Evolutionary conservation across 495 filamentous ascomycete genomes (phyloP), one percentile per base, ranked within the genome.

Genomic region (Chaetomium cochliodes): DNA sequence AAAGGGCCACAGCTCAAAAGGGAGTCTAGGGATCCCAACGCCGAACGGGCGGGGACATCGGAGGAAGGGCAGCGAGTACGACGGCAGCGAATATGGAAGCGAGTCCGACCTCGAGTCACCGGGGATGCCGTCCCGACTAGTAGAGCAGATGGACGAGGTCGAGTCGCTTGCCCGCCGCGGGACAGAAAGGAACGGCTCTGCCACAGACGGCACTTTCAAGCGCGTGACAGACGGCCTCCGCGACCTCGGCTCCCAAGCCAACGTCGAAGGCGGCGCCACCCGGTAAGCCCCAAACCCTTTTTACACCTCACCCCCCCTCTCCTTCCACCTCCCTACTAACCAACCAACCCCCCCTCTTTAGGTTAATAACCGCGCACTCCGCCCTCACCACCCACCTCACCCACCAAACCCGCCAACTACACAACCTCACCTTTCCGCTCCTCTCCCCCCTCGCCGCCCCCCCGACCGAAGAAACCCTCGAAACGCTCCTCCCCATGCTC

Each of bases 321-420:
- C 28, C 2, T 50, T 20, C 62, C 52, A 7, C 58, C 16, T 67
- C 62, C 62, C 5, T 25, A 16, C 51, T 54, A 57, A 44, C 68
- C 56, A 54, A 63, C 69, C 56, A 58, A 63, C 69, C 53, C 23
- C 20, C 37, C 26, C 53, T 23, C 15, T 12, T 0, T 67, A 96
- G 92, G 71, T 82, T 97, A 63, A 92, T 92, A 69, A 96, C 92
- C 28, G 90, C 92, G 42, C 90, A 97, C 76, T 86, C 88, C 47
- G 91, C 92, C 20, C 82, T 97, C 41, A 87, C 90, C 58, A 88
- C 89, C 39, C 91, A 96, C 73, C 82, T 96, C 42, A 82, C 83
- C n/a, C 87, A 94, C 77, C 91, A 96, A 81, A 90, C 90, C 37
- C 87, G 90, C 56, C 85, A 87, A 22, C 82, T 97, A 7, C 90